Base-by-base conservation (phyloP, 495 filamentous ascomycete genomes). In the Lepraria neglecta region DNA sequence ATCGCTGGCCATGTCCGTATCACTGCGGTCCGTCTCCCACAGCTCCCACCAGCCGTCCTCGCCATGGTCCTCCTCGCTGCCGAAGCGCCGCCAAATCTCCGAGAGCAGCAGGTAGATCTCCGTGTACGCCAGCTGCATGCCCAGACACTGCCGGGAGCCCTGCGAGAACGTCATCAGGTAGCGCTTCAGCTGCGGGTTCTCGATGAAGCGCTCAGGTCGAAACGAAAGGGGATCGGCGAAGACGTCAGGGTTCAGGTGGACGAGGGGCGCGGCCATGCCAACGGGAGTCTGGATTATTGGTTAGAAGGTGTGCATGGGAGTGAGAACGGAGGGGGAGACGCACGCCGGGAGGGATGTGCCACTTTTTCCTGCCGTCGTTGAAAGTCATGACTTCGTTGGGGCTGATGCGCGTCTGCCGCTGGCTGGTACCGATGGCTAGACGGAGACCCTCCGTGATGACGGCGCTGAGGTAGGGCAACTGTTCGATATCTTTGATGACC, bases 261-360 rank as follows among this genome's bases (percentile, higher is more conserved):
- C 58, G 9, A 74, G 42, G 4, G 72, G 24, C 6, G 60, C 35
- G 3, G 73, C 72, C 73, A 76, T 77, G 12, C 75, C 73, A 14
- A 80, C 70, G 0, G 76, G 72, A 10, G 73, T 77, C 68, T 61
- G 15, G 40, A 28, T 33, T 28, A 12, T 38, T 38, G 33, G 11
- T 38, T 38, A 38, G 24, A 24, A 24, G 33, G 33, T 38, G 33
- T 38, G 3, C 1, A 38, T 38, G 33, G 33, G 33, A 38, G 3
- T 38, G 3, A 38, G 33, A 38, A 38, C 11, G 33, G 33, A 38
- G 3, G 33, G 33, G 3, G 33, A 14, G 14, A 19, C 59, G 43
- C 42, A 61, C 54, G n/a, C 76, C 77, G 1, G 74, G 65, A 2
- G 78, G 79, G 50, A 82, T 81, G 4, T 64, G 60, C 76, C 77